A percentile compares a stretch with the other conserved stretches of the same genome.
phyloP scores from a whole-genome alignment of 2,329 filamentous ascomycete species.

The Colletotrichum limetticola region DNA sequence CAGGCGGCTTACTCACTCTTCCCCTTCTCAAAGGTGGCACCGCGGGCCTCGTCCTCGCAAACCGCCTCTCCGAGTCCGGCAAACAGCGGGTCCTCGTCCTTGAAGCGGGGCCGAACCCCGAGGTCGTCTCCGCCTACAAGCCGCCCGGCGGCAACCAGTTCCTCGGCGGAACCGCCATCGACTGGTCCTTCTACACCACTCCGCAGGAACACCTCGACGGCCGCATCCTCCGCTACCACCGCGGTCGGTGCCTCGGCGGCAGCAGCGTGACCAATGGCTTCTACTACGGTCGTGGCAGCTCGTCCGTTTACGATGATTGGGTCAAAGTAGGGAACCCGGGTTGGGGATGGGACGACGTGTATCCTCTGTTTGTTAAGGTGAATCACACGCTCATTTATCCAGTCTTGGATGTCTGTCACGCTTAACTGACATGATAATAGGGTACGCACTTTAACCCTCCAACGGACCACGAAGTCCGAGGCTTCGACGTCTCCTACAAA shows the following conservation, averaged over 20 bases:
- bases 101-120: slow-evolving; percentile 39
- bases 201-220: slow-evolving; percentile 39
- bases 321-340: slow-evolving; percentile 44
- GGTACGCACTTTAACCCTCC: slow-evolving; percentile 41
- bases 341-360: slow-evolving; percentile 44
- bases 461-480: slow-evolving; percentile 32
- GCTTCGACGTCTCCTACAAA: slow-evolving; percentile 41
- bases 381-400: no score
- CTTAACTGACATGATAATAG: background rate
- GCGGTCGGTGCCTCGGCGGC: slow-evolving; percentile 44
- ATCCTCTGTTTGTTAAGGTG: slow-evolving; percentile 39
- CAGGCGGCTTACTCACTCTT: background rate
- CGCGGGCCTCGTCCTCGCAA: slow-evolving; percentile 41
- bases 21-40: slow-evolving; percentile 36
- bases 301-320: slow-evolving; percentile 46
- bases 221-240: slow-evolving; percentile 45
- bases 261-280: slow-evolving; percentile 46
- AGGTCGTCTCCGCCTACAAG: slow-evolving; percentile 38
- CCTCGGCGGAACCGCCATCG: slow-evolving; percentile 39
- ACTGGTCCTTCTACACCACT: slow-evolving; percentile 40
- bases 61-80: slow-evolving; percentile 39
- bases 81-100: slow-evolving; percentile 40
- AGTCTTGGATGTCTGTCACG: background rate
- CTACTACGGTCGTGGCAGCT: slow-evolving; percentile 44
- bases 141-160: slow-evolving; percentile 41